Evolutionary conservation across 352 stramenopile species (phyloP), one percentile per base, ranked within the genome.

Genomic region (Thraustochytrium striatum): DNA sequence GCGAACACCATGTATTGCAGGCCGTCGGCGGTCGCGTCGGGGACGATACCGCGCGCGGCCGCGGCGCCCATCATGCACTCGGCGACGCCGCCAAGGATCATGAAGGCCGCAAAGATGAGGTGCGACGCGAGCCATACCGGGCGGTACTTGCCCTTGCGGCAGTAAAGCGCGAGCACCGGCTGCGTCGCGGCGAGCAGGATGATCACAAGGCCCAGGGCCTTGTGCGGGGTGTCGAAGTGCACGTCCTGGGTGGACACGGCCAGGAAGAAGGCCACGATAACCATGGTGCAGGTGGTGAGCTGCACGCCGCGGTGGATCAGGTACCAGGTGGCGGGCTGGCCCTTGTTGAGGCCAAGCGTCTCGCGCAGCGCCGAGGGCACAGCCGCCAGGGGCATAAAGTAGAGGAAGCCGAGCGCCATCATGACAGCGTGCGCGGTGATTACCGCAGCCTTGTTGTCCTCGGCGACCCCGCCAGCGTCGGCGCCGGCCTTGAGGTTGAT

Each of bases 221-320:
- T 30, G 33, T 70, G 61, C 38, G 25, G n/a, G 61, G 21, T 3
- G 33, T n/a, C 25, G 25, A 70, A 57, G 38, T 70, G 38, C 28
- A 7, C 61, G 30, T 13, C 38, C 16, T 32, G 13, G 13, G 25
- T 32, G 25, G 3, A 52, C 13, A 70, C 0, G 38, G 35, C 3
- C 13, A 70, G 1, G 25, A 35, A 28, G 8, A 70, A 70, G 61
- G 19, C 61, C 1, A 35, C 35, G 21, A 70, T 0, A n/a, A 57
- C 32, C 13, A 5, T 25, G 21, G 21, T 35, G n/a, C 36, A 25
- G 21, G n/a, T 36, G 33, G 52, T 52, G 21, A 5, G 11, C 38
- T 70, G 61, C 8, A 70, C 25, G 33, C 7, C 43, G 21, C 43
- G 61, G 30, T 70, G 61, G 38, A 70, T 30, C n/a, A 41, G n/a